A percentile compares a stretch with the other conserved stretches of the same genome.
Evolutionary conservation across 164 flowering plant species (phyloP).

Genomic region (Taxillus chinensis): DNA sequence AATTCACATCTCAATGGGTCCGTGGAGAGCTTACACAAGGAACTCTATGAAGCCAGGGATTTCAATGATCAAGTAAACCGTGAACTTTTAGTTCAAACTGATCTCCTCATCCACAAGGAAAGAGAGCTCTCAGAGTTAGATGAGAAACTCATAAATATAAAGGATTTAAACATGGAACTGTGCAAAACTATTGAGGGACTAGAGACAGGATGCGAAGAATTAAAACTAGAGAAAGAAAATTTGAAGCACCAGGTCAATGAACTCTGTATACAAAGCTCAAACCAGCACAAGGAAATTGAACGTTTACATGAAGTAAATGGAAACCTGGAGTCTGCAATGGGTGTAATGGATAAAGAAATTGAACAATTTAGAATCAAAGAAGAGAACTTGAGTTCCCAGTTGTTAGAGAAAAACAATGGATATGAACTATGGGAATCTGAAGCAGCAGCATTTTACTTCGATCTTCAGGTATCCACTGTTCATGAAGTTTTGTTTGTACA

Average conservation of each 20-base stretch:
- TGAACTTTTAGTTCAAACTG: slow-evolving; percentile 25
- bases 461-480: slow-evolving; percentile 44
- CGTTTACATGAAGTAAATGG: slow-evolving; percentile 35
- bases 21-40: slow-evolving; percentile 33
- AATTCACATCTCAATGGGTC: slow-evolving; percentile 33
- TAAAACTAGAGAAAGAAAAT: slow-evolving; percentile 19
- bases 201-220: slow-evolving; percentile 27
- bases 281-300: slow-evolving; percentile 32
- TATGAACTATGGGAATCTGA: slow-evolving; percentile 72
- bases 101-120: slow-evolving; percentile 34
- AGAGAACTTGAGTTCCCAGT: slow-evolving; percentile 42
- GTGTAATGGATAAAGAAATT: slow-evolving; percentile 26
- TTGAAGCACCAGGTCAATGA: slow-evolving; percentile 27
- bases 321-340: slow-evolving; percentile 34
- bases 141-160: slow-evolving; percentile 30
- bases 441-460: slow-evolving; percentile 60
- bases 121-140: slow-evolving; percentile 34
- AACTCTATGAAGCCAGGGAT: slow-evolving; percentile 27
- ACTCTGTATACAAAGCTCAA: slow-evolving; percentile 21
- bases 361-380: slow-evolving; percentile 38
- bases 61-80: slow-evolving; percentile 26
- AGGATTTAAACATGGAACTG: slow-evolving; percentile 28
- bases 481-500: slow-evolving; percentile 48
- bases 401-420: slow-evolving; percentile 48
- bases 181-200: slow-evolving; percentile 30